phyloP scores from a whole-genome alignment of 2,329 filamentous ascomycete species.

The Colletotrichum abscissum region DNA sequence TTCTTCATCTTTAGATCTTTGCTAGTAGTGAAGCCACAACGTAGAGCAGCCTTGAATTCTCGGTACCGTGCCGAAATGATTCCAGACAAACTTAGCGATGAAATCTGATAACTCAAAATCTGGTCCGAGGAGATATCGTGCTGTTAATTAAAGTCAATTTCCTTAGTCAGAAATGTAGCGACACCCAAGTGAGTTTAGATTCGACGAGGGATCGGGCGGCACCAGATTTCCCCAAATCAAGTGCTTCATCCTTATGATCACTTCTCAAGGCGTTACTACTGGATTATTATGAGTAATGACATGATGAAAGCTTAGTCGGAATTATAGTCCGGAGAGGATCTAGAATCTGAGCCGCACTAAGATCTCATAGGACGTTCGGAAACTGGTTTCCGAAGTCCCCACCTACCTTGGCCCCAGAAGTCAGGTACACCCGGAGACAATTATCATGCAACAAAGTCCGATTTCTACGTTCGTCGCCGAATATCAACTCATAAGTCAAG shows the following conservation, averaged over 20 bases:
- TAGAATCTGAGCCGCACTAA: neutral
- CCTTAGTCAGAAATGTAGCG: neutral
- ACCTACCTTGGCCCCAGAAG: neutral
- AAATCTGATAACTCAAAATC: neutral
- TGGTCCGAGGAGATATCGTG: neutral
- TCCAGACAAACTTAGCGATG: neutral
- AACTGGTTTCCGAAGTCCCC: conserved; percentile 21
- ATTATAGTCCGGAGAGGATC: conserved; percentile 1
- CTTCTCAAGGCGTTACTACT: neutral
- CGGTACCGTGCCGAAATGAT: neutral
- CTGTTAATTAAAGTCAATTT: neutral
- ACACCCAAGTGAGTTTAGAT: neutral
- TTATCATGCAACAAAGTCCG: neutral
- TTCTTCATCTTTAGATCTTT: neutral
- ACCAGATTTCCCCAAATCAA: neutral
- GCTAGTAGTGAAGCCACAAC: neutral
- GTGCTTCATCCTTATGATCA: neutral
- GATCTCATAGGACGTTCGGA: conserved; percentile 21
- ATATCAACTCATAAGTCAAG: neutral
- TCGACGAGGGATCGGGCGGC: neutral
- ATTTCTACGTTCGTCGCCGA: neutral
- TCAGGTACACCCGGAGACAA: neutral
- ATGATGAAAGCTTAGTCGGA: neutral
- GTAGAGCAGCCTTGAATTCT: neutral
- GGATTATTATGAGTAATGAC: neutral